phyloP scores from a whole-genome alignment of 2,329 filamentous ascomycete species.

The Phialocephala subalpina region DNA sequence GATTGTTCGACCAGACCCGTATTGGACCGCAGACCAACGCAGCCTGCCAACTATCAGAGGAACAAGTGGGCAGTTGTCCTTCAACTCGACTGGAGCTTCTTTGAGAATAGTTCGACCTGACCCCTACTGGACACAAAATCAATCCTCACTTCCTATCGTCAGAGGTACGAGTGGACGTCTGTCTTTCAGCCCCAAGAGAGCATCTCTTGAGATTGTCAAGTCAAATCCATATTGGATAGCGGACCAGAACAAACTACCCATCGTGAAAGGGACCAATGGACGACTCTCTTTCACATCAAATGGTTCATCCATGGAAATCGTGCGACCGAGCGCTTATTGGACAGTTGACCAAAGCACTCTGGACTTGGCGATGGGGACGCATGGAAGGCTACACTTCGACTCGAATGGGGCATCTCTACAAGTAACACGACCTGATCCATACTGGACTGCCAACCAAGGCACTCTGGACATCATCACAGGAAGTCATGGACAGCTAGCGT shows the following conservation, averaged over 20 bases:
- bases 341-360: not conserved
- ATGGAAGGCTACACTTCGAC: not conserved
- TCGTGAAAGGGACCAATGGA: not conserved
- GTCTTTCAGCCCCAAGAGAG: not conserved
- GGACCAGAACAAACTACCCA: not conserved
- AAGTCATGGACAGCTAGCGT: not conserved
- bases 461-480: conserved; percentile 1
- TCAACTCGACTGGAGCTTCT: not conserved
- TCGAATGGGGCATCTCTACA: conserved; percentile 1
- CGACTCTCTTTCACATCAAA: not conserved
- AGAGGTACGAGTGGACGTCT: not conserved
- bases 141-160: not conserved
- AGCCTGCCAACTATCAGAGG: not conserved
- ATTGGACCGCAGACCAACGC: not conserved
- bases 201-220: not conserved
- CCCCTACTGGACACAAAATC: conserved; percentile 1
- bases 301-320: not conserved
- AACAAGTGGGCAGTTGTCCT: not conserved
- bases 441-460: conserved; percentile 16
- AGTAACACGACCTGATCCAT: conserved; percentile 6
- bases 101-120: not conserved
- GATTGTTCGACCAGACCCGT: not conserved
- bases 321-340: not conserved
- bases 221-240: not conserved
- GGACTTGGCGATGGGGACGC: not conserved